Evolutionary conservation across 1,139 yeast genomes (phyloP), one percentile per base, ranked within the genome.

Genomic region (Williopsis jadinii): DNA sequence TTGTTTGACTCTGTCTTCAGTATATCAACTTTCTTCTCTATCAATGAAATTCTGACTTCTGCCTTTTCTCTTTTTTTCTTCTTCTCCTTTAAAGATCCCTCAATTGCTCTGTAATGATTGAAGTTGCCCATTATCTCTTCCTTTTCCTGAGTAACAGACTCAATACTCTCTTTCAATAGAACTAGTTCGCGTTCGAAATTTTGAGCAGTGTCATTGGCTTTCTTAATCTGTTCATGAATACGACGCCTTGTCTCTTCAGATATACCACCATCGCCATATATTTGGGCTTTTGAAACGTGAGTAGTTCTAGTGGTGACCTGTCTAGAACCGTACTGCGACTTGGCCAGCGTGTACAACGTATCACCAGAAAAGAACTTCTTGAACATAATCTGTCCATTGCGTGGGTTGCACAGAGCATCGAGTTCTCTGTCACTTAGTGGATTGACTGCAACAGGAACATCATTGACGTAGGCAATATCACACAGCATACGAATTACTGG

Each of bases 401-500:
- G 44, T n/a, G 68, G 67, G 12, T 43, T 56, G 34, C 66, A 62
- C 43, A 70, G 60, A 37, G 42, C 48, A n/a, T 68, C 64, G 19
- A 75, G 60, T 48, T 73, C 75, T 2, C 55, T 50, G 9, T 63
- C 62, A 8, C 67, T 52, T 35, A 80, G 56, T 3, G 70, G 71
- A 11, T 58, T 58, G 12, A 64, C 61, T 0, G 84, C 58, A 8
- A 81, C 80, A 0, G 97, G 96, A 31, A 85, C 75, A 37, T 66
- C 62, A 48, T 84, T 77, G 26, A 88, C 62, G 35, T 67, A 68
- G 11, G 75, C 66, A 28, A 71, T 70, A 46, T 75, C 80, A 51
- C 84, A 79, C 37, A 92, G 68, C 87, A 85, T 86, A 41, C 73
- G 70, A 37, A 87, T 58, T 1, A 92, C 95, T n/a, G 75, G 73